Conservation (phyloP, 768 basidiomycete genomes). For the Mrakia frigida region DNA sequence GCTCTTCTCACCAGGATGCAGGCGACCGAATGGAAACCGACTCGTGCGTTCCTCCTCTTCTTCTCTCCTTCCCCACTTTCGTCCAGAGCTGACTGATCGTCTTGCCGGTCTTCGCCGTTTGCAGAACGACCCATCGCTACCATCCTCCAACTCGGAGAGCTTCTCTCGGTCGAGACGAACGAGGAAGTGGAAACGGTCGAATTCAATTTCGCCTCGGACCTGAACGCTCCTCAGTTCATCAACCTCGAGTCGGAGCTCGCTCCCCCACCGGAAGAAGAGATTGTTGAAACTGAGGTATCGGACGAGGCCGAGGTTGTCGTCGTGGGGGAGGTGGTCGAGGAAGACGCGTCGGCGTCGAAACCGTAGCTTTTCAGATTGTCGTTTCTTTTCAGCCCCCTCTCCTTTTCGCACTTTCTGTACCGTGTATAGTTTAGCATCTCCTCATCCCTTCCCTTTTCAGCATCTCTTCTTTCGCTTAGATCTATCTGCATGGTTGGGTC, state of each 20-base stretch:
- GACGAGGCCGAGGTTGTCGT: constrained; percentile 8
- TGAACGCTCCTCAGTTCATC: not conserved
- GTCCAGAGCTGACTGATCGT: no score
- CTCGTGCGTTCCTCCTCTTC: not conserved
- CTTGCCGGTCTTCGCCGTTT: no score
- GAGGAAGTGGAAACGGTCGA: not conserved
- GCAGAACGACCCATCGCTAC: not conserved
- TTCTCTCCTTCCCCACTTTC: no score
- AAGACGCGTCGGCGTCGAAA: constrained; percentile 2
- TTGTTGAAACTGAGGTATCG: not conserved
- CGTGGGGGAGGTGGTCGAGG: constrained; percentile 34
- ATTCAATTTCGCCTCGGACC: not conserved
- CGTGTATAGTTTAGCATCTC: no score
- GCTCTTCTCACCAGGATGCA: not conserved
- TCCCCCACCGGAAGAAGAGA: not conserved
- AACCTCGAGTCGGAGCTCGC: not conserved
- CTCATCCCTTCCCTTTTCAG: no score
- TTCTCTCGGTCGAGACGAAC: not conserved
- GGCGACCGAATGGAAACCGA: not conserved
- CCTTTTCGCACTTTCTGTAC: no score
- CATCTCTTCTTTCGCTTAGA: no score
- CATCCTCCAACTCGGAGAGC: not conserved
- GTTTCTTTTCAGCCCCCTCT: no score
- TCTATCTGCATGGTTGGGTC: no score
- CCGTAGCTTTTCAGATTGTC: no score